Evolutionary conservation across 352 stramenopile genomes (phyloP), one percentile per base, ranked within the genome.

Genomic region (Globisporangium lucens): DNA sequence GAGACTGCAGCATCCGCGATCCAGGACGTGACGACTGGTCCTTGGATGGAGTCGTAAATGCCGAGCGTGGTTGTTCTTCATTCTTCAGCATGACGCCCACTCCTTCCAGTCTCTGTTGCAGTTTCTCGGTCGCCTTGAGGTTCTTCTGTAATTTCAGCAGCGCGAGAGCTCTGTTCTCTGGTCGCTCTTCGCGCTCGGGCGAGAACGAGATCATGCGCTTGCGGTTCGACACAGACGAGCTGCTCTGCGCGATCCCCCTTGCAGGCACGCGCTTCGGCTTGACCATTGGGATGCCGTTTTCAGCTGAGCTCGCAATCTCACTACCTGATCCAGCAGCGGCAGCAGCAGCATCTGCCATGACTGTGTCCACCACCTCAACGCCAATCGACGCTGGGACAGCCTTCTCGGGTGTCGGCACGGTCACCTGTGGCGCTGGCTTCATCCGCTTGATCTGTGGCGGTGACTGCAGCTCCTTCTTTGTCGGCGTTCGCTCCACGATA

Each of bases 191-290:
- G n/a, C 82, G 80, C 62, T 90, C 82, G 2, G 84, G 83, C 0
- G 84, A 92, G 68, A 90, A 92, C 5, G 84, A 92, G 51, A 92
- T 92, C 84, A 92, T 92, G 56, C 84, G 84, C 67, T 92, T 92
- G 56, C 84, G 75, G 29, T 77, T 84, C 4, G 80, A 85, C 20
- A 81, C 76, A 4, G 75, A 87, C n/a, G 83, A 90, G 30, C 82
- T 80, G 74, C 84, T 92, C 61, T 90, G 84, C 6, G 84, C 84
- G 41, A 92, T 90, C 4, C 80, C 77, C 5, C 84, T 71, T 12
- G 74, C 68, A 15, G 84, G 72, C 29, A 68, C 68, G 53, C 63
- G 41, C 36, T 73, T 71, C 15, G 55, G 55, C 55, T 53, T 57
- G 51, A 55, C 29, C 36, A 49, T 51, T 33, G 53, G 63, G 9